A percentile compares a stretch with the other conserved stretches of the same genome.
Evolutionary conservation across 2,329 filamentous ascomycete species (phyloP).

Genomic region (Xylariaceae sp.): DNA sequence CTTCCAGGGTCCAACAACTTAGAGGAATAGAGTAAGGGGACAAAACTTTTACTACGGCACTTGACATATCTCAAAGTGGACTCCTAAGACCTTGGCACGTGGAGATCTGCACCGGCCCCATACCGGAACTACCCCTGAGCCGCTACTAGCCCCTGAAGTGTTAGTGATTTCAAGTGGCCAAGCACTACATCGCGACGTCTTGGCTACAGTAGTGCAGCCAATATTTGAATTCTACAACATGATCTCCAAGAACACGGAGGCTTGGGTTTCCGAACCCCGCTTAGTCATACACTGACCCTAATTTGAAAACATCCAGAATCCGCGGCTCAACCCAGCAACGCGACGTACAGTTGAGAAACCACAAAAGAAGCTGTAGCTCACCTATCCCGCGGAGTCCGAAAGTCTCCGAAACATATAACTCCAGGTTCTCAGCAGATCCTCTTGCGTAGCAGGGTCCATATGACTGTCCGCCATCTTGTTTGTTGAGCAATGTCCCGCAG

Average conservation of each 20-base stretch:
- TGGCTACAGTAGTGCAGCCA: too few species aligned
- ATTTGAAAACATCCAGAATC: background rate
- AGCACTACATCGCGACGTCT: too few species aligned
- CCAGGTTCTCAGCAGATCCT: background rate
- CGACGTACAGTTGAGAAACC: background rate
- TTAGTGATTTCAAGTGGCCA: too few species aligned
- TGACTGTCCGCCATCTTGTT: too few species aligned
- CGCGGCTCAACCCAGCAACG: background rate
- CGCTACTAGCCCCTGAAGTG: too few species aligned
- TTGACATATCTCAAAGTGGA: too few species aligned
- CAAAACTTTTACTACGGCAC: too few species aligned
- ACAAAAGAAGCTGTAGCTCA: background rate
- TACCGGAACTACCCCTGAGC: too few species aligned
- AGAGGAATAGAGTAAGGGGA: too few species aligned
- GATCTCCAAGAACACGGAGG: background rate
- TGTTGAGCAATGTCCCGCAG: slow-evolving; percentile 6
- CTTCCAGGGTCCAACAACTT: too few species aligned
- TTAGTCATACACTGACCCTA: background rate
- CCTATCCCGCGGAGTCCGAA: background rate
- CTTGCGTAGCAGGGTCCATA: background rate
- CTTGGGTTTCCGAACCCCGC: background rate
- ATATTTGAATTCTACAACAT: background rate
- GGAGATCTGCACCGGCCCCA: too few species aligned
- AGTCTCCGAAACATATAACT: background rate
- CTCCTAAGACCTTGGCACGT: too few species aligned